phyloP scores from a whole-genome alignment of 1,139 yeast genomes.

The Blastobotrys arbuscula region DNA sequence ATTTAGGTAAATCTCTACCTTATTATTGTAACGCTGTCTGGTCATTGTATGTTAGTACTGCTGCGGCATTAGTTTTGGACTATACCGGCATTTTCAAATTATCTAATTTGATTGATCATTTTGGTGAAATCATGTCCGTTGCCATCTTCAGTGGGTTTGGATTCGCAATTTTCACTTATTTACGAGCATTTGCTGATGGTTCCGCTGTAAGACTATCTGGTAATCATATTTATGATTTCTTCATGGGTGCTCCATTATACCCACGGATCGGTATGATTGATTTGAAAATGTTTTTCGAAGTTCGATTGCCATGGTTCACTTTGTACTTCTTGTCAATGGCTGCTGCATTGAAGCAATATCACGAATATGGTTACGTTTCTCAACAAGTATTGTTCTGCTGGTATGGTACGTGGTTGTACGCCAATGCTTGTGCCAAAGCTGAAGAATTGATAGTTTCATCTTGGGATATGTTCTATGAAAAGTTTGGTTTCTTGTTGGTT shows the following conservation, averaged over 20 bases:
- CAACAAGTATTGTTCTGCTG: conserved; percentile 71
- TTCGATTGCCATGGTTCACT: conserved; percentile 94
- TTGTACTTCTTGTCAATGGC: conserved; percentile 74
- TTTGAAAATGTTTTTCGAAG: conserved; percentile 95
- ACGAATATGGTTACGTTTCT: conserved; percentile 69
- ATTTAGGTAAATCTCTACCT: conserved; percentile 73
- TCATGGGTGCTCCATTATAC: conserved; percentile 96
- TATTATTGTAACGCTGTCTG: conserved; percentile 91
- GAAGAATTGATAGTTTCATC: conserved; percentile 96
- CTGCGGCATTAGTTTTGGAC: conserved; percentile 56
- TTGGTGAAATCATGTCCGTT: conserved; percentile 89
- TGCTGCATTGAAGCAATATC: conserved; percentile 71
- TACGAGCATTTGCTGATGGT: conserved; percentile 42
- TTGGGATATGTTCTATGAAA: conserved; percentile 99
- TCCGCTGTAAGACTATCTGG: conserved; percentile 86
- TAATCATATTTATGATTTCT: conserved; percentile 79
- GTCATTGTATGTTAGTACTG: conserved; percentile 68
- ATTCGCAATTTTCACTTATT: conserved; percentile 64
- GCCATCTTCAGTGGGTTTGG: conserved; percentile 74
- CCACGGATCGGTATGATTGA: conserved; percentile 92
- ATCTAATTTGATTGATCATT: conserved; percentile 67
- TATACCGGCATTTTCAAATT: conserved; percentile 67
- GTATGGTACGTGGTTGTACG: conserved; percentile 88
- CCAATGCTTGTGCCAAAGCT: conserved; percentile 96
- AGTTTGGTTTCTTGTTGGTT: conserved; percentile 94